Percentiles rank a stretch among this genome's conserved stretches.
Evolutionary conservation across 768 basidiomycete species (phyloP).

Genomic region (Leccinum fibrillosum): DNA sequence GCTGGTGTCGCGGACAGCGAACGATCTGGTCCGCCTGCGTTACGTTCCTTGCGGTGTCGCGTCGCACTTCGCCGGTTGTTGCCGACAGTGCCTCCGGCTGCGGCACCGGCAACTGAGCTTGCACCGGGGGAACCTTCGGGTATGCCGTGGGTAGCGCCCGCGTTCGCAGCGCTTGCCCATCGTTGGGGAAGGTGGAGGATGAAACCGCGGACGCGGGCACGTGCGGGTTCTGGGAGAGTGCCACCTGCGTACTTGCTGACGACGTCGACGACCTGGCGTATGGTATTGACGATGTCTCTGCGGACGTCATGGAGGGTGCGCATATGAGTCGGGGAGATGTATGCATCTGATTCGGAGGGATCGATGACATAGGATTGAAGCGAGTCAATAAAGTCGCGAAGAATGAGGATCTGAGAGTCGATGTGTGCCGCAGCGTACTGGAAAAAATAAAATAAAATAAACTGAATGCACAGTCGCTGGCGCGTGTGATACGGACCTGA

Average conservation of each 20-base stretch:
- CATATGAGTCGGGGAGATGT: slow-evolving; percentile 48
- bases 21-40: slow-evolving; percentile 33
- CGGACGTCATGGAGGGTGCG: slow-evolving; percentile 73
- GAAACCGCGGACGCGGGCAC: slow-evolving; percentile 66
- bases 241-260: slow-evolving; percentile 83
- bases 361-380: slow-evolving; percentile 42
- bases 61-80: slow-evolving; percentile 17
- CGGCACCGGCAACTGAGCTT: slow-evolving; percentile 36
- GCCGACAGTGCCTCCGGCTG: slow-evolving; percentile 20
- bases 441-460: not conserved
- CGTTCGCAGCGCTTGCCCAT: slow-evolving; percentile 56
- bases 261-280: slow-evolving; percentile 86
- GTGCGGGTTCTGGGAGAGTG: slow-evolving; percentile 82
- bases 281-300: slow-evolving; percentile 81
- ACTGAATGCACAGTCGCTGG: not conserved
- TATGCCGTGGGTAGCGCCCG: slow-evolving; percentile 15
- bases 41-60: slow-evolving; percentile 38
- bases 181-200: slow-evolving; percentile 77
- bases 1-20: slow-evolving; percentile 30
- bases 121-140: slow-evolving; percentile 31
- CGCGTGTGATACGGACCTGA: slow-evolving; percentile 48
- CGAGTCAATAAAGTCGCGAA: slow-evolving; percentile 79
- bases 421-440: slow-evolving; percentile 88
- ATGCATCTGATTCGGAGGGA: slow-evolving; percentile 27
- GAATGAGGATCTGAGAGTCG: slow-evolving; percentile 79